These are phyloP conservation scores for Colletotrichum cordylinicola DNA, from an alignment of 2,329 filamentous ascomycete species.

Conservation along the genomic window DNA sequence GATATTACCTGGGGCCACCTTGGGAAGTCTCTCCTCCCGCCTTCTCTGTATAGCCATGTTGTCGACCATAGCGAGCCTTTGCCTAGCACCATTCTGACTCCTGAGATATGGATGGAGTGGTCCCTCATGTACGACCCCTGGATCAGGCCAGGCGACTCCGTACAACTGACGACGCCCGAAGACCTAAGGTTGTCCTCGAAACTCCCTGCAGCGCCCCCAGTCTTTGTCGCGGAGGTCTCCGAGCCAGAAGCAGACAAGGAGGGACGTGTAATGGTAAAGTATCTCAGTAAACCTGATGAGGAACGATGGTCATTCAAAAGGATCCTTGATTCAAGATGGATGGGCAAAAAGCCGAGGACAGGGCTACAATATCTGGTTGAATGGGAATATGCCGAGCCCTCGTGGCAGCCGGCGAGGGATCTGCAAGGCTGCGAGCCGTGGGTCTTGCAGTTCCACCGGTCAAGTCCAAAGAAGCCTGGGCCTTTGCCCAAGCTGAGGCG, in stretches of 20 bases:
- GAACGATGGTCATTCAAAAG: constrained; percentile 11
- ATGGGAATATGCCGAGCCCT: constrained; percentile 15
- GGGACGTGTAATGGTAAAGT: constrained; percentile 5
- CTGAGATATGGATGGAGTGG: constrained; percentile 16
- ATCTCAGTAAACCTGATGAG: constrained; percentile 4
- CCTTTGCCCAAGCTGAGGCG: not conserved
- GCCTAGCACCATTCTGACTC: not conserved
- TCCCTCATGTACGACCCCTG: constrained; percentile 14
- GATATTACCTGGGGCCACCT: constrained; percentile 2
- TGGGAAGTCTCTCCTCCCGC: not conserved
- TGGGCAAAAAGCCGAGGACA: not conserved
- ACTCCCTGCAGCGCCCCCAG: not conserved
- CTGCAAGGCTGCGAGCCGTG: constrained; percentile 11
- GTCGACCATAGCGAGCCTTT: not conserved
- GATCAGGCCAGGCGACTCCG: constrained; percentile 1
- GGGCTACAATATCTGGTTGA: constrained; percentile 9
- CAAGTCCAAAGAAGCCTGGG: not conserved
- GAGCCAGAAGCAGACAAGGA: constrained; percentile 4
- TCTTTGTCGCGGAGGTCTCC: not conserved
- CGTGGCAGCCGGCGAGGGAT: constrained; percentile 15
- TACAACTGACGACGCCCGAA: not conserved
- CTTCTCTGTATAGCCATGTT: not conserved
- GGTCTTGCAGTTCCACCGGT: constrained; percentile 9
- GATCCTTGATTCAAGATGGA: constrained; percentile 9
- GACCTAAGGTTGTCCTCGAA: not conserved